Base-by-base conservation (phyloP, 345 rosid species). In the Mercurialis annua region DNA sequence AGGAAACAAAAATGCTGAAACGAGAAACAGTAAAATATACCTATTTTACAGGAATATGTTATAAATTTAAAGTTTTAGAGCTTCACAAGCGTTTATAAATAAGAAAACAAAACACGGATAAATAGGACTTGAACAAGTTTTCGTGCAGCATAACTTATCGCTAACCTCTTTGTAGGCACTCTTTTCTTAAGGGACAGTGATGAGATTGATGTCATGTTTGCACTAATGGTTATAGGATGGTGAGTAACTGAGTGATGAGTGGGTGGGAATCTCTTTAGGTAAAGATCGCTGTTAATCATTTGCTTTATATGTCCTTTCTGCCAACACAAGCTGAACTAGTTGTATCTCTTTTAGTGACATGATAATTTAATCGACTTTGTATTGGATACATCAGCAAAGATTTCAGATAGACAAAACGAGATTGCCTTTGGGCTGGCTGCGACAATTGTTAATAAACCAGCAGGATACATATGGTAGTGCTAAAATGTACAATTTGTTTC, bases 241-340 rank as follows among this genome's bases (percentile, higher is more conserved):
- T 27, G n/a, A 2, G 44, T n/a, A n/a, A n/a, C n/a, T n/a, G n/a
- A n/a, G n/a, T n/a, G n/a, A n/a, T n/a, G n/a, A n/a, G n/a, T n/a
- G n/a, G 12, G 17, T 18, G 73, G 72, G 59, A 69, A 69, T 23
- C 66, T 50, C 59, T 50, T 59, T 18, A 10, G 52, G 18, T 17
- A 24, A 14, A 31, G 1, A 48, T 33, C 21, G 33, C 47, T 31
- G 9, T 27, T 3, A 53, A 58, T 0, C 42, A 12, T 60, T 48
- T 60, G 65, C 50, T 49, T 55, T 51, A 40, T 57, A 51, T 40
- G 65, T 48, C 65, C 65, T 59, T 36, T n/a, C n/a, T 59, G 65
- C 51, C 34, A 34, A 34, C 9, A 34, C 40, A 34, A 34, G 4
- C n/a, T n/a, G n/a, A n/a, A n/a, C n/a, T 9, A 34, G 40, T 34